phyloP scores from a whole-genome alignment of 352 stramenopile species.

The Globisporangium barbulae region DNA sequence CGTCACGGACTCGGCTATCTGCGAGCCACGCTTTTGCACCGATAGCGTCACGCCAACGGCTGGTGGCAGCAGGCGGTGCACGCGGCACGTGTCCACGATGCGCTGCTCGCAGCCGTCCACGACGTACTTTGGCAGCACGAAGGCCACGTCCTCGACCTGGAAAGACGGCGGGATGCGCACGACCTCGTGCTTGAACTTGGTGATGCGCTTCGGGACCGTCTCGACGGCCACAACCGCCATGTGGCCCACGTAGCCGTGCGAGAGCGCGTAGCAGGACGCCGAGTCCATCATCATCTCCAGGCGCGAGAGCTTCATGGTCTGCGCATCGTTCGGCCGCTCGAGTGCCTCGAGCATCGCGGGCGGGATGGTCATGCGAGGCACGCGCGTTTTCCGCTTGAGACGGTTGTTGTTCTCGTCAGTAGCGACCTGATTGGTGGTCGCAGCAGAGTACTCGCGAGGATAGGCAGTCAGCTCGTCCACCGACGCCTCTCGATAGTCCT shows the following conservation, averaged over 20 bases:
- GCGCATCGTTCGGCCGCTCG: background rate
- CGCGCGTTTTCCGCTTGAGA: background rate
- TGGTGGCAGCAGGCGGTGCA: background rate
- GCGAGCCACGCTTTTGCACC: background rate
- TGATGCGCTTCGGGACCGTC: background rate
- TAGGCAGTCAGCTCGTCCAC: background rate
- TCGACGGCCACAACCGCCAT: background rate
- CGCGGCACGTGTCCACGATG: background rate
- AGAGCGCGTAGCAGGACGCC: background rate
- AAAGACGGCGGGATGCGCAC: background rate
- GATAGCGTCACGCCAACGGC: slow-evolving; percentile 1
- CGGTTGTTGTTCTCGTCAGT: background rate
- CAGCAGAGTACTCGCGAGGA: background rate
- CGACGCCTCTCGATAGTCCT: background rate
- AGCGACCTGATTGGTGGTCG: background rate
- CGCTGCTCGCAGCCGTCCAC: background rate
- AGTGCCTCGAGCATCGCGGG: background rate
- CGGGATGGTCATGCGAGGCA: background rate
- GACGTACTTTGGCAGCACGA: slow-evolving; percentile 5
- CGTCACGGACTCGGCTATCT: background rate
- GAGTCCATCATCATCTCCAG: slow-evolving; percentile 6
- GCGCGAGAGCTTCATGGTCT: background rate
- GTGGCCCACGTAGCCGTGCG: background rate
- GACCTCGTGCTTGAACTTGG: slow-evolving; percentile 6
- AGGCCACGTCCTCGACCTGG: background rate